Percentiles rank a stretch among this genome's conserved stretches.
These are phyloP conservation scores for Yarrowia yakushimensis DNA, from an alignment of 805 yeast genomes.

Conservation along the genomic window DNA sequence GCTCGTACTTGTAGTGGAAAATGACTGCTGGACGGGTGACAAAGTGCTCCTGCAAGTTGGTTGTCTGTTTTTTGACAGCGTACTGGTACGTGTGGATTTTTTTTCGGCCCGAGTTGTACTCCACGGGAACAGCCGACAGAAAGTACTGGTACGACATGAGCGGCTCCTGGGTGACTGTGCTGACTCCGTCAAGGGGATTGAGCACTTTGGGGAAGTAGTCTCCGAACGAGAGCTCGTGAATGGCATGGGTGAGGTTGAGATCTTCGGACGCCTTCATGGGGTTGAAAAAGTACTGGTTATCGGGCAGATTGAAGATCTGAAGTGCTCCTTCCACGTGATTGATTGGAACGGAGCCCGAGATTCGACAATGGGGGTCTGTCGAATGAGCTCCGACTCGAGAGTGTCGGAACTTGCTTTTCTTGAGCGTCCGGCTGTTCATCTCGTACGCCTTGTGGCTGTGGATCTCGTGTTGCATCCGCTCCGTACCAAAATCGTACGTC, in stretches of 20 bases:
- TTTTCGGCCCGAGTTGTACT: conserved; percentile 44
- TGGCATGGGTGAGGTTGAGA: conserved; percentile 77
- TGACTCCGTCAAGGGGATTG: conserved; percentile 83
- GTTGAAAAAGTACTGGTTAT: conserved; percentile 34
- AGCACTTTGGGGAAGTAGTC: conserved; percentile 79
- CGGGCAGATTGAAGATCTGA: conserved; percentile 58
- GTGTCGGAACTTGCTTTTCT: neutral
- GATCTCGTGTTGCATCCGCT: neutral
- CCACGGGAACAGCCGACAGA: conserved; percentile 79
- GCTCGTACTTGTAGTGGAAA: conserved; percentile 84
- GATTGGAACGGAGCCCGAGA: conserved; percentile 50
- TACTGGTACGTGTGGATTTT: conserved; percentile 74
- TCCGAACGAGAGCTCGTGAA: conserved; percentile 87
- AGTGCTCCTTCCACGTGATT: conserved; percentile 83
- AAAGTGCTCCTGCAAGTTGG: conserved; percentile 31
- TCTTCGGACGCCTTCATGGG: conserved; percentile 30
- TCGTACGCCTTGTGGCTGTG: conserved; percentile 19
- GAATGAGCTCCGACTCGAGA: neutral
- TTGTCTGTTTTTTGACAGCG: conserved; percentile 43
- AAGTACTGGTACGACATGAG: conserved; percentile 53
- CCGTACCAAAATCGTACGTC: conserved; percentile 26
- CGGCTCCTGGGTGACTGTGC: conserved; percentile 50
- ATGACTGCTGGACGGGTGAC: conserved; percentile 67
- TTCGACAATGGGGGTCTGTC: conserved; percentile 28
- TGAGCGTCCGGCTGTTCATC: conserved; percentile 1